Evolutionary conservation across 1,284 basidiomycete species (phyloP), one percentile per base, ranked within the genome.

Genomic region (Ustilago esculenta): DNA sequence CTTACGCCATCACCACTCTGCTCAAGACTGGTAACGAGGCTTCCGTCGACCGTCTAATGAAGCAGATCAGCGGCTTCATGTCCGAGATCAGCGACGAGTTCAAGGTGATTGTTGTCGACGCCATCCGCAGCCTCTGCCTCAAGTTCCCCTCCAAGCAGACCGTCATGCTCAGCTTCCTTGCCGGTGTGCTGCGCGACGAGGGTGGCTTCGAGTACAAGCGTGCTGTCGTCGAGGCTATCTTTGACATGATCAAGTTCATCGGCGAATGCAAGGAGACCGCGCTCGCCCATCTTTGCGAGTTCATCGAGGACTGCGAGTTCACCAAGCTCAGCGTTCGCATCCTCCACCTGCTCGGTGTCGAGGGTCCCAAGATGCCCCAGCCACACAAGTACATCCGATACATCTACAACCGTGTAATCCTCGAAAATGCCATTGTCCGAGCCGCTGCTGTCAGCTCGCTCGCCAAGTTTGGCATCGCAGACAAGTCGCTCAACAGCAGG

Each of bases 251-350:
- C 87, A 96, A 95, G 83, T 97, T 89, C 84, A 97, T 98, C 79
- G 85, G 86, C 41, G 95, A 98, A 59, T 92, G 90, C 85, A 96
- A 97, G 84, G 96, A 81, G 61, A 61, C 73, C 11, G 96, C 96
- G 1, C 87, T 99, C 37, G 94, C 94, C 11, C 93, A 99, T 81
- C 87, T 99, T n/a, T 98, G 96, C 86, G 96, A 99, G 83, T 98
- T 99, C 83, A 99, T 99, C 82, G 96, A 98, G 84, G 96, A 98
- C 83, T 99, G 96, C 87, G 96, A 99, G 83, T 99, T 98, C 82
- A 98, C 95, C 36, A 99, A 98, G 84, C 88, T 99, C 43, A 97
- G 93, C 24, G 96, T 99, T 59, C 90, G 96, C 45, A 93, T 99
- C 76, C 86, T 99, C 32, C 92, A 98, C 82, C 84, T 99, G 33